Conservation (phyloP, 805 yeast species). For the Starmera amethionina region DNA sequence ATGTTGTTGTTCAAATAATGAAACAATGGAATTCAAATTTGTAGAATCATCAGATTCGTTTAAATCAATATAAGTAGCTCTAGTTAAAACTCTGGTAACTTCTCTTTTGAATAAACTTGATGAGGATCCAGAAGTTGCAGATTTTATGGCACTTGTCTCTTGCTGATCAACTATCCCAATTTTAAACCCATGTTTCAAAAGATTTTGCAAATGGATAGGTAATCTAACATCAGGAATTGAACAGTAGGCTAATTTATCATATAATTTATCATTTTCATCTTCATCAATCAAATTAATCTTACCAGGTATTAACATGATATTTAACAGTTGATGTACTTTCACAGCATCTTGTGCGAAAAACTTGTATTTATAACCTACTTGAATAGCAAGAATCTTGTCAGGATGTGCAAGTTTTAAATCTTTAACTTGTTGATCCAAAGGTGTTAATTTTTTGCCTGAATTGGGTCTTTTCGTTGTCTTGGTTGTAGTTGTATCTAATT, state of each 20-base stretch:
- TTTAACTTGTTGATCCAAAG: slow-evolving; percentile 70
- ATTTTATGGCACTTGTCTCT: slow-evolving; percentile 71
- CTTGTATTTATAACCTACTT: slow-evolving; percentile 88
- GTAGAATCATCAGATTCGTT: slow-evolving; percentile 24
- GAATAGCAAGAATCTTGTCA: slow-evolving; percentile 70
- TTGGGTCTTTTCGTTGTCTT: slow-evolving; percentile 4
- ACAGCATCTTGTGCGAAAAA: slow-evolving; percentile 82
- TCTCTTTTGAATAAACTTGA: slow-evolving; percentile 55
- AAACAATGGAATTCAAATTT: slow-evolving; percentile 35
- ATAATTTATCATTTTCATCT: slow-evolving; percentile 37
- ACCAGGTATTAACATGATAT: slow-evolving; percentile 68
- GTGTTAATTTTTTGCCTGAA: slow-evolving; percentile 39
- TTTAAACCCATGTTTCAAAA: slow-evolving; percentile 63
- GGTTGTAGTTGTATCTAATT: neutral
- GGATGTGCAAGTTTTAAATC: slow-evolving; percentile 48
- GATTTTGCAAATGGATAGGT: slow-evolving; percentile 64
- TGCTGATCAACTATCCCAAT: slow-evolving; percentile 83
- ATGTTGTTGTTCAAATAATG: slow-evolving; percentile 24
- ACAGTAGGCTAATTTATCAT: slow-evolving; percentile 66
- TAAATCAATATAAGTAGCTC: slow-evolving; percentile 74
- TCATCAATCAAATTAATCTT: slow-evolving; percentile 42
- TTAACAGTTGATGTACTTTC: slow-evolving; percentile 52
- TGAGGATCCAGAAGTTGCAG: slow-evolving; percentile 36
- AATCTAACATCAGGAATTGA: slow-evolving; percentile 75
- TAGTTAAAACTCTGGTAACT: slow-evolving; percentile 65